Conservation (phyloP, 164 flowering plant genomes). For the Saururus chinensis region DNA sequence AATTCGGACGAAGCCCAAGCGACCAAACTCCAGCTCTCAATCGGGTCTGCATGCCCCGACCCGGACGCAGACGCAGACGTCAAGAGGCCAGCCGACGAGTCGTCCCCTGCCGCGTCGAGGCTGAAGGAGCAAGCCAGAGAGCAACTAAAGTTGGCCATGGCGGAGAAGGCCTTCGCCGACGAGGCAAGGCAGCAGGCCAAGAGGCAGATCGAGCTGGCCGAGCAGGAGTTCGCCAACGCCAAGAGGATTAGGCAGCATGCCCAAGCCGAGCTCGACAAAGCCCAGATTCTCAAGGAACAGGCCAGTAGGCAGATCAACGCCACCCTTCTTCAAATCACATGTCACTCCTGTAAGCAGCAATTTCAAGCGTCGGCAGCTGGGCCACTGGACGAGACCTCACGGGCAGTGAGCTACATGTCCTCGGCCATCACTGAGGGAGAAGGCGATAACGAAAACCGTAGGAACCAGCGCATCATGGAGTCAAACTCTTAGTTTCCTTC, state of each 20-base stretch:
- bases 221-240: conserved; percentile 69
- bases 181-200: conserved; percentile 63
- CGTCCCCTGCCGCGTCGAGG: conserved; percentile 5
- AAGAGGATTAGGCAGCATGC: conserved; percentile 80
- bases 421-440: conserved; percentile 59
- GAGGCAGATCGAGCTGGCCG: conserved; percentile 70
- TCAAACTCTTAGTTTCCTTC: conserved; percentile 7
- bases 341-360: conserved; percentile 64
- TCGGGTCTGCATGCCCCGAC: conserved; percentile 27
- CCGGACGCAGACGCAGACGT: conserved; percentile 2
- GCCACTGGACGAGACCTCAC: conserved; percentile 32
- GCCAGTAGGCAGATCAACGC: conserved; percentile 59
- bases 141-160: conserved; percentile 49
- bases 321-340: conserved; percentile 60
- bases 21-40: conserved; percentile 64
- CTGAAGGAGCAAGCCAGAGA: conserved; percentile 45
- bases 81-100: conserved; percentile 12
- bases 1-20: conserved; percentile 34
- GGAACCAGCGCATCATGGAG: conserved; percentile 10
- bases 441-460: conserved; percentile 27
- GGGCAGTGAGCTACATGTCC: conserved; percentile 45
- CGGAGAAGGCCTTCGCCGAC: conserved; percentile 66
- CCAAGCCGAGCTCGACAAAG: conserved; percentile 65
- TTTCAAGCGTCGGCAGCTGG: conserved; percentile 23
- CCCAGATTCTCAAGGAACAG: conserved; percentile 51